Evolutionary conservation across 495 filamentous ascomycete species (phyloP), one percentile per base, ranked within the genome.

Genomic region (Neurospora sp.): DNA sequence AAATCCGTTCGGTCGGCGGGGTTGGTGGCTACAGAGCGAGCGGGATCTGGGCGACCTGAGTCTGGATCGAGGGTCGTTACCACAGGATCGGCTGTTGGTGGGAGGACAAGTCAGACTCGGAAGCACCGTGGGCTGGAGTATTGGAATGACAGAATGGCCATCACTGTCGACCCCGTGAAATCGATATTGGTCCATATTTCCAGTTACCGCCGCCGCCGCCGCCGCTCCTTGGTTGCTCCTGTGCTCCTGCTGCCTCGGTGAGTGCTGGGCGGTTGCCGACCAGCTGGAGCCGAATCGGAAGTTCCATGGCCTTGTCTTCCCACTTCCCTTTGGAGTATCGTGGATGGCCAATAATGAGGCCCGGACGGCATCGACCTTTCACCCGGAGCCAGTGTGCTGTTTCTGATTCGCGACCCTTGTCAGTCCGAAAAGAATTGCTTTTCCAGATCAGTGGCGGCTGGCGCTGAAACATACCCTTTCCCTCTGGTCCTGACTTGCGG

Each of bases 391-490:
- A 31, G 38, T 14, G 53, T n/a, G 22, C 14, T 59, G 70, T 42
- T 73, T 71, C 69, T 75, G 71, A 74, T 75, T 76, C 65, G 73
- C 48, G 75, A 73, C 31, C 27, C 61, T 44, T 38, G 37, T 72
- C 65, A 65, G 22, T 44, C 71, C 72, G 42, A 74, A 71, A 35
- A 35, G 27, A 40, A 70, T 70, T 48, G 70, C 69, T 68, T 70
- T 72, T 72, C 42, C 44, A 38, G 70, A 74, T 71, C 68, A 73
- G 45, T 74, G 76, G 76, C 73, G 72, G 76, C 71, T 78, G 59
- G 68, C 70, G 48, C 71, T 78, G 76, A 78, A 75, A 76, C 76
- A 77, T 77, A 69, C 41, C 70, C 69, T 42, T 76, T 76, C 69
- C 70, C 73, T 75, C 17, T 77, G 74, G 75, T 72, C 61, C 74